Percentiles rank a stretch among this genome's conserved stretches.
Evolutionary conservation across 495 filamentous ascomycete genomes (phyloP).

Genomic region (Aspergillus diversus): DNA sequence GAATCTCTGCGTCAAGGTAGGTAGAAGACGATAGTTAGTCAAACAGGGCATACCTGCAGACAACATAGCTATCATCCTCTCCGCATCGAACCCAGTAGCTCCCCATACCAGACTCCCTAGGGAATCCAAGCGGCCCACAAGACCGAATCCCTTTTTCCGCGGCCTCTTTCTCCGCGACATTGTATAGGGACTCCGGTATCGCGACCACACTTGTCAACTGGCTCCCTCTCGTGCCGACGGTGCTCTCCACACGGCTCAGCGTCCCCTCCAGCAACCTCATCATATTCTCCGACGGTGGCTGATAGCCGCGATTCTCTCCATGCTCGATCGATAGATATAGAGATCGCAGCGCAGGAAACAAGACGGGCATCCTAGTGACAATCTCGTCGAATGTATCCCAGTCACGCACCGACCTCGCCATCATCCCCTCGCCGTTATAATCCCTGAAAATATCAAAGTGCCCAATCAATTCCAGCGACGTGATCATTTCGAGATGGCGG

Average conservation of each 20-base stretch:
- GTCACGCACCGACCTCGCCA: neutral
- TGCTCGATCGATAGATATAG: neutral
- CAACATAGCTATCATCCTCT: neutral
- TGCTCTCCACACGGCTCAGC: neutral
- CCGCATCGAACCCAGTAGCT: neutral
- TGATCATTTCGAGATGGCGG: neutral
- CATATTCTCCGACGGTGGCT: neutral
- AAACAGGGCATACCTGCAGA: neutral
- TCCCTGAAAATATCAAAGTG: neutral
- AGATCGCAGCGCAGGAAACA: neutral
- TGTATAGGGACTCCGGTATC: neutral
- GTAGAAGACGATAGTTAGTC: neutral
- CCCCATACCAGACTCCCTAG: neutral
- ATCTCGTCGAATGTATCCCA: neutral
- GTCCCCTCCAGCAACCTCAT: neutral
- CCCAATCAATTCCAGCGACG: neutral
- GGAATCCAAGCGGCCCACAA: neutral
- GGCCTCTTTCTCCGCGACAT: neutral
- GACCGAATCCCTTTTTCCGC: neutral
- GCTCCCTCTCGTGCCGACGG: neutral
- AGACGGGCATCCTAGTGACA: neutral
- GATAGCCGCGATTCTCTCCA: neutral
- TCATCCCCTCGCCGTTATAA: neutral
- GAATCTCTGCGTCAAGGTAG: no score
- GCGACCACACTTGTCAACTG: neutral